These are phyloP conservation scores for Phycomyces nitens DNA, from an alignment of 192 early-diverging fungal genomes.

Conservation along the genomic window DNA sequence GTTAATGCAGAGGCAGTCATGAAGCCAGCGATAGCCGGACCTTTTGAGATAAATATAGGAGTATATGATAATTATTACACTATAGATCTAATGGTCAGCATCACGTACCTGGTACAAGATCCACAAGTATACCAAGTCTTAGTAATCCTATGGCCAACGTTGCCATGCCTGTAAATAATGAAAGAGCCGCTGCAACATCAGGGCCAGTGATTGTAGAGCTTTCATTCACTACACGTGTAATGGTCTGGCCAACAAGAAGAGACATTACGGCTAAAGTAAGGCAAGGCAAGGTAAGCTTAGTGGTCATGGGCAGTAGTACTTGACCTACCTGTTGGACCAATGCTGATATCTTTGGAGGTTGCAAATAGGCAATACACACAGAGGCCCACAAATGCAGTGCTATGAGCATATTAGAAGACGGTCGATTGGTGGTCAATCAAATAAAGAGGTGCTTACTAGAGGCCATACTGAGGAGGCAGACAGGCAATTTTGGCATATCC, in stretches of 20 bases:
- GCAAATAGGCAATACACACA: conserved; percentile 67
- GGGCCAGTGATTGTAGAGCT: conserved; percentile 29
- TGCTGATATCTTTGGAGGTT: conserved; percentile 71
- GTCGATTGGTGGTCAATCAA: background rate
- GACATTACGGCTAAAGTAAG: conserved; percentile 66
- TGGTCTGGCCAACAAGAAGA: conserved; percentile 65
- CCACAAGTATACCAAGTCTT: conserved; percentile 82
- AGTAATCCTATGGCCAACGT: conserved; percentile 71
- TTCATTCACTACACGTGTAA: conserved; percentile 30
- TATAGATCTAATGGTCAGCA: no score
- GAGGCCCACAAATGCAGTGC: conserved; percentile 59
- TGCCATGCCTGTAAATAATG: conserved; percentile 73
- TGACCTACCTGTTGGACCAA: conserved; percentile 46
- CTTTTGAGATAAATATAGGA: conserved; percentile 17
- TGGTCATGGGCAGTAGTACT: no score
- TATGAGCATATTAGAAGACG: background rate
- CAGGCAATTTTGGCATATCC: conserved; percentile 67
- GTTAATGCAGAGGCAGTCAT: conserved; percentile 75
- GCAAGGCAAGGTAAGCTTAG: conserved; percentile 30
- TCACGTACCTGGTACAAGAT: conserved; percentile 80
- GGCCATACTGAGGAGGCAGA: conserved; percentile 37
- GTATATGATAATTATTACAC: no score
- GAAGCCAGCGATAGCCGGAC: conserved; percentile 78
- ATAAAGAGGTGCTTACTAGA: background rate
- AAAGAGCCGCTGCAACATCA: conserved; percentile 57